Evolutionary conservation across 2,329 filamentous ascomycete genomes (phyloP).

Genomic region (Aspergillus thermomutatus): DNA sequence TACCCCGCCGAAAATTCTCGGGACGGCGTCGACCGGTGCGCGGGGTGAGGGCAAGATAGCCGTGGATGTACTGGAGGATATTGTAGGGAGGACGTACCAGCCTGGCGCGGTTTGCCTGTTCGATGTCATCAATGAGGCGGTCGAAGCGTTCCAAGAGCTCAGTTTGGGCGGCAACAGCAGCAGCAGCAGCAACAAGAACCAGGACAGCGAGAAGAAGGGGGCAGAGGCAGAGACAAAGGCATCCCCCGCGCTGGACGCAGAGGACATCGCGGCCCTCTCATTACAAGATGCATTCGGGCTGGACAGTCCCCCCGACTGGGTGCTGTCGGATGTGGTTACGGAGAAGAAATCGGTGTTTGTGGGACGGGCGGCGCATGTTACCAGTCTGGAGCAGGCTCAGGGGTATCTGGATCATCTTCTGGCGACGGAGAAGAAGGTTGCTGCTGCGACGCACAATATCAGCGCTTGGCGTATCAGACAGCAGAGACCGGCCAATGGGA

Average conservation of each 20-base stretch:
- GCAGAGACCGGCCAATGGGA: conserved; percentile 12
- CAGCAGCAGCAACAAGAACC: conserved; percentile 21
- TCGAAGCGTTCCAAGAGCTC: conserved; percentile 54
- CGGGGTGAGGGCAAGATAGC: conserved; percentile 70
- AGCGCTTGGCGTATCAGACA: conserved; percentile 81
- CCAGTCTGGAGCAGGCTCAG: conserved; percentile 67
- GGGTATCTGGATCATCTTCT: conserved; percentile 71
- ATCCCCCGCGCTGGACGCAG: conserved; percentile 9
- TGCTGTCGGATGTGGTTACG: conserved; percentile 66
- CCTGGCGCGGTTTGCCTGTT: conserved; percentile 81
- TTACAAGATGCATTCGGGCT: conserved; percentile 29
- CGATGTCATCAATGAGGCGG: conserved; percentile 73
- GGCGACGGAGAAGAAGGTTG: conserved; percentile 75
- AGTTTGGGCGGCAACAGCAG: conserved; percentile 30
- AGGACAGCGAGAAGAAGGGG: conserved; percentile 15
- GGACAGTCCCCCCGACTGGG: conserved; percentile 60
- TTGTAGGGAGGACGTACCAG: conserved; percentile 65
- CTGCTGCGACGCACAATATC: conserved; percentile 92
- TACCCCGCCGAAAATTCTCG: conserved; percentile 67
- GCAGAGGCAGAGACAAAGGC: conserved; percentile 12
- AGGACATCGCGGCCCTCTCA: conserved; percentile 25
- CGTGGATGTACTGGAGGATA: conserved; percentile 65
- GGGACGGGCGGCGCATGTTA: conserved; percentile 69
- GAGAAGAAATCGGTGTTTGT: conserved; percentile 89
- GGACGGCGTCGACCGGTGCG: conserved; percentile 72